phyloP scores from a whole-genome alignment of 495 filamentous ascomycete genomes.

The Parachaetomium inaequale region DNA sequence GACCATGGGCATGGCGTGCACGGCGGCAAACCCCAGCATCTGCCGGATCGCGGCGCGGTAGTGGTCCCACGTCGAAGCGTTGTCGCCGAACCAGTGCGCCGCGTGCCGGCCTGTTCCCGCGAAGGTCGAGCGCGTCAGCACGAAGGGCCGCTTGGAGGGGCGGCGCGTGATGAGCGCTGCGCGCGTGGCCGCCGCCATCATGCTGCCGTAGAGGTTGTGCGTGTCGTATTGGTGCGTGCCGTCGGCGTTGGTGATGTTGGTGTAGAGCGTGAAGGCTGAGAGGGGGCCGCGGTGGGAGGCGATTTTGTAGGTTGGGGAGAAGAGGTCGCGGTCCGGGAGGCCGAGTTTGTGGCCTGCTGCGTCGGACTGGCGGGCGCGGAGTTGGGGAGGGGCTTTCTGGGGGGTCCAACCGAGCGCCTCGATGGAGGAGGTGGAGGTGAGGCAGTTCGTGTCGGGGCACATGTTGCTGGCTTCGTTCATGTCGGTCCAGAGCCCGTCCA shows the following conservation, averaged over 20 bases:
- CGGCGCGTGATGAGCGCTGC: constrained; percentile 63
- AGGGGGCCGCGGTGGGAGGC: constrained; percentile 63
- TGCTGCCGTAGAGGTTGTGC: constrained; percentile 82
- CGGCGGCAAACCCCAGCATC: constrained; percentile 67
- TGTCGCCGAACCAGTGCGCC: constrained; percentile 90
- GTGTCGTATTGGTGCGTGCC: constrained; percentile 70
- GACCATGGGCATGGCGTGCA: constrained; percentile 81
- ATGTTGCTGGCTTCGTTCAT: constrained; percentile 56
- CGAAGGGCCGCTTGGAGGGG: constrained; percentile 62
- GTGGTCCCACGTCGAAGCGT: constrained; percentile 67
- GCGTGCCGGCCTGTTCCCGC: constrained; percentile 66
- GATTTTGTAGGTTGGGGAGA: constrained; percentile 70
- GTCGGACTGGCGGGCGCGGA: neutral
- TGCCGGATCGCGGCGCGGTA: constrained; percentile 68
- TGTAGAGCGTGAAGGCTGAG: constrained; percentile 66
- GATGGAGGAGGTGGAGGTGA: neutral
- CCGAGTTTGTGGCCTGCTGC: constrained; percentile 39
- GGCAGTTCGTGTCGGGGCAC: constrained; percentile 24
- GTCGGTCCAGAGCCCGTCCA: constrained; percentile 86
- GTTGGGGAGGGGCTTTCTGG: neutral
- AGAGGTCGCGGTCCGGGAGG: constrained; percentile 59
- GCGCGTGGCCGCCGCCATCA: constrained; percentile 70
- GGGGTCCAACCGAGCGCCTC: neutral
- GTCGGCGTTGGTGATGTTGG: constrained; percentile 69
- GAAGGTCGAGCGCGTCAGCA: constrained; percentile 59